These are phyloP conservation scores for Poa pratensis DNA, from an alignment of 176 grass and related monocot species.

Conservation along the genomic window DNA sequence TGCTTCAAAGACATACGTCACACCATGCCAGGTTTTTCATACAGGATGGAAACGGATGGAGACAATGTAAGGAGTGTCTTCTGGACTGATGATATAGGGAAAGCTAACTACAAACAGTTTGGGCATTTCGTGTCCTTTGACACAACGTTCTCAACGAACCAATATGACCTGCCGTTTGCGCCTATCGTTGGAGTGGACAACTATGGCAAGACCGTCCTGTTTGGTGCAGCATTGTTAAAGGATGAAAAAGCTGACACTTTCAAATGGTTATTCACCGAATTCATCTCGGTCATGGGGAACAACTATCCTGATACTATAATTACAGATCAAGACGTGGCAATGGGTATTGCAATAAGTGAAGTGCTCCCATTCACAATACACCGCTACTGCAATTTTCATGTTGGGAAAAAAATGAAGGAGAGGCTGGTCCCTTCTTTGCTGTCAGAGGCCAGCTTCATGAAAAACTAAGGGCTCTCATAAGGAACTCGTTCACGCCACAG, in stretches of 20 bases:
- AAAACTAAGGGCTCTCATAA: too few species aligned
- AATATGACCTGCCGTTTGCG: not conserved
- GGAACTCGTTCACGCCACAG: too few species aligned
- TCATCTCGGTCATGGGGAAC: not conserved
- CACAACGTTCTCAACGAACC: not conserved
- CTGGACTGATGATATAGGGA: not conserved
- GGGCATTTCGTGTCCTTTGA: not conserved
- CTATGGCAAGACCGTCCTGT: not conserved
- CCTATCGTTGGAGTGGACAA: not conserved
- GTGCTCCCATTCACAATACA: not conserved
- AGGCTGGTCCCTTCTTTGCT: not conserved
- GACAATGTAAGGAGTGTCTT: not conserved
- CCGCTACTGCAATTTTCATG: not conserved
- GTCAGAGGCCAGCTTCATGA: not conserved
- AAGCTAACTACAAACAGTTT: not conserved
- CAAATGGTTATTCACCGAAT: not conserved
- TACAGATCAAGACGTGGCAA: not conserved
- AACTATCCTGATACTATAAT: not conserved
- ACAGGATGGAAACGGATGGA: not conserved
- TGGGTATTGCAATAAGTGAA: not conserved
- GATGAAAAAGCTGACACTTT: not conserved
- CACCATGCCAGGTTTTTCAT: not conserved
- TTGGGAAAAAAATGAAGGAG: not conserved
- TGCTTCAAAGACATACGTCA: not conserved
- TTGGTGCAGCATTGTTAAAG: not conserved